Base-by-base conservation (phyloP, 768 basidiomycete genomes). In the Kockovaella imperatae region DNA sequence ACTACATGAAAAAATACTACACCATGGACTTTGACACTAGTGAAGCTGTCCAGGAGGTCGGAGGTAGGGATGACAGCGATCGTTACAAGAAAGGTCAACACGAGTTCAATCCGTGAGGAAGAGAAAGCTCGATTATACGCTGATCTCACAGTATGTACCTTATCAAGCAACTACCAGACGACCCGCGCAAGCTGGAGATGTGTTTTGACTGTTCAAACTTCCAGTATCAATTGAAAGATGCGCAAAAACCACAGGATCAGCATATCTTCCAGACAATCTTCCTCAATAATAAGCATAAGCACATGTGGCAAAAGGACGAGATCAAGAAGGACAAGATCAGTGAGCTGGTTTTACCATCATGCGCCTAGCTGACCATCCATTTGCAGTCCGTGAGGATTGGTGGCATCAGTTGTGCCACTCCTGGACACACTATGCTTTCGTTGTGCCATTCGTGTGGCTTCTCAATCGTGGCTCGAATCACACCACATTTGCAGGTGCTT, bases 231-330 rank as follows among this genome's bases (percentile, higher is more conserved):
- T 57, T 72, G 8, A 35, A 55, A 63, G 41, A 50, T 53, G 23
- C 42, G 57, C 29, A 20, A 15, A 45, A 47, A 29, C 70, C 70
- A 0, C 50, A 67, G 29, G 64, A 75, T 38, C 63, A 73, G 28
- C 74, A 75, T 50, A 57, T 74, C 21, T 75, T 73, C 69, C 73
- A 74, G 53, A 73, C 72, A 5, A 75, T 74, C 65, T 73, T 72
- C 60, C 56, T 75, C 45, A 73, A 74, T 66, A 73, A 71, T 42
- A 68, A 73, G 47, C 59, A 75, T 54, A 47, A 71, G 52, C 21
- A 73, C 8, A 63, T 54, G 1, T 75, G 74, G 74, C 46, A 61
- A 0, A 66, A 56, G 42, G 60, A 73, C 50, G 73, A 75, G 53
- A 75, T 75, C 53, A 49, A 55, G 13, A 64, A 70, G 53, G 67